These are phyloP conservation scores for Leptographium wingfieldii DNA, from an alignment of 2,329 filamentous ascomycete species.

Conservation along the genomic window DNA sequence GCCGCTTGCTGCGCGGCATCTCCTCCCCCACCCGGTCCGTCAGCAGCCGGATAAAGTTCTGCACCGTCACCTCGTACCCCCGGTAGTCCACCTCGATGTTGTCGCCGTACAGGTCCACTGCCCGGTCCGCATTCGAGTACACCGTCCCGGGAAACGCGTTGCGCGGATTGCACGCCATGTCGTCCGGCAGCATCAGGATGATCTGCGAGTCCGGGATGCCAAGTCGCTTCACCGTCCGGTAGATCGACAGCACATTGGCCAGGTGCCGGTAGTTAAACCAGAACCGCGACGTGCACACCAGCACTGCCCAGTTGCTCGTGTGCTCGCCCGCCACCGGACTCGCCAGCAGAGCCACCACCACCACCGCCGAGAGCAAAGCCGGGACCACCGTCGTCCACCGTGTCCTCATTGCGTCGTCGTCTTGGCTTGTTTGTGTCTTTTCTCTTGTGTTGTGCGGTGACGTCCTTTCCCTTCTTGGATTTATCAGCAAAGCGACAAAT, in stretches of 20 bases:
- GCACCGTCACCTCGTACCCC: conserved; percentile 95
- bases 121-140: conserved; percentile 94
- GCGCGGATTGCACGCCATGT: conserved; percentile 98
- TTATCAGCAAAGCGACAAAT: not conserved
- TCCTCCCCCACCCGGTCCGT: conserved; percentile 91
- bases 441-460: no score
- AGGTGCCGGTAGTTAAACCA: conserved; percentile 99
- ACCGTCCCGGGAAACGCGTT: conserved; percentile 97
- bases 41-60: conserved; percentile 92
- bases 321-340: conserved; percentile 51
- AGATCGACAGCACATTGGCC: conserved; percentile 92
- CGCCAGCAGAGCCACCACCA: conserved; percentile 35
- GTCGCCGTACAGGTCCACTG: conserved; percentile 91
- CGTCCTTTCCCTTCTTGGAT: not conserved
- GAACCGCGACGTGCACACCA: conserved; percentile 97
- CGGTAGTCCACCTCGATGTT: conserved; percentile 98
- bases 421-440: not conserved
- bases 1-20: conserved; percentile 84
- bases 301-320: conserved; percentile 97
- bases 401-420: not conserved
- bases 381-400: conserved; percentile 23
- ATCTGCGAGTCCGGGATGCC: conserved; percentile 98
- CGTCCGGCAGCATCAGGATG: conserved; percentile 98
- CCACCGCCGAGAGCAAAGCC: conserved; percentile 14
- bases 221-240: conserved; percentile 93